Conservation (phyloP, 108 stramenopile genomes). For the Nitzschia putrida region DNA sequence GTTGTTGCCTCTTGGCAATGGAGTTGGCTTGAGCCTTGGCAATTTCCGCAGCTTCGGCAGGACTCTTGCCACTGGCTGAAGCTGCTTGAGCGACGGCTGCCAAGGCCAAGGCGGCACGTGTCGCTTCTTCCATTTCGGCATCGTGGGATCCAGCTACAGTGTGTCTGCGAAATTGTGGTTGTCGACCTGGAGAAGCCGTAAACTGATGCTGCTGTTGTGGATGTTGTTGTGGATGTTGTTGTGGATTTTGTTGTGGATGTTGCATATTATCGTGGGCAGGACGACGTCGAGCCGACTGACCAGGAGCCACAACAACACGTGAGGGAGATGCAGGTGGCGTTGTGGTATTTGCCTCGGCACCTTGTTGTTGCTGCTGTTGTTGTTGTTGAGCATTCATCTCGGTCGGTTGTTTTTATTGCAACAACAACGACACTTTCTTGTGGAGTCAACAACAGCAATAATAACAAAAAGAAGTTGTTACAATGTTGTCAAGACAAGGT, state of each 20-base stretch:
- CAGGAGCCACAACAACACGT: neutral
- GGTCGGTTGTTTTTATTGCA: too few species aligned
- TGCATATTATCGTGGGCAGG: conserved; percentile 17
- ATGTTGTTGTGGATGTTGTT: neutral
- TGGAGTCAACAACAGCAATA: too few species aligned
- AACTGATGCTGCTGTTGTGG: neutral
- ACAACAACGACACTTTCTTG: too few species aligned
- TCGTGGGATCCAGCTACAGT: neutral
- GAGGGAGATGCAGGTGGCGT: too few species aligned
- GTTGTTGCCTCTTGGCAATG: conserved; percentile 28
- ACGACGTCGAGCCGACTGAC: neutral
- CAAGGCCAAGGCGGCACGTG: conserved; percentile 38
- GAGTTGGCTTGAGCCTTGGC: conserved; percentile 45
- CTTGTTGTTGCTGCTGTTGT: too few species aligned
- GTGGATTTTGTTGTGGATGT: conserved; percentile 6
- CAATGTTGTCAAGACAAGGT: too few species aligned
- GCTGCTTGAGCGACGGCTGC: conserved; percentile 60
- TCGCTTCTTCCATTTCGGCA: conserved; percentile 29
- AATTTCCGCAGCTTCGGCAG: conserved; percentile 52
- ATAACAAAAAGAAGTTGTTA: too few species aligned
- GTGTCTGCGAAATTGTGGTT: neutral
- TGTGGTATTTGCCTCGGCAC: too few species aligned
- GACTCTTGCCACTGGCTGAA: conserved; percentile 45
- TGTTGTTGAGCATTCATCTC: too few species aligned
- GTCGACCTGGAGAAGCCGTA: neutral